These are phyloP conservation scores for Nemania abortiva DNA, from an alignment of 2,329 filamentous ascomycete genomes.

Conservation along the genomic window DNA sequence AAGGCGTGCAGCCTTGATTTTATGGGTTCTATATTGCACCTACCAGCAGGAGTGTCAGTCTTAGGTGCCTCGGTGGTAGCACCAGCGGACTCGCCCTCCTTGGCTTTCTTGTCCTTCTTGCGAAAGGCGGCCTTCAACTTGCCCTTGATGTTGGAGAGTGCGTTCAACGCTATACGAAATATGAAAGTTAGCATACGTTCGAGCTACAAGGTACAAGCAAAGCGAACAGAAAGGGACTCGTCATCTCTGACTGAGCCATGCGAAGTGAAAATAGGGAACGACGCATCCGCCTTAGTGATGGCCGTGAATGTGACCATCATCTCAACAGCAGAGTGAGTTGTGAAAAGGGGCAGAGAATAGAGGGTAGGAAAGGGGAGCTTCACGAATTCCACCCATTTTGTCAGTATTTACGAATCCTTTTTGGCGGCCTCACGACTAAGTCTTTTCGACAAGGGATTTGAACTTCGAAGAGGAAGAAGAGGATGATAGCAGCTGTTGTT, in stretches of 20 bases:
- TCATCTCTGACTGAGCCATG: slow-evolving; percentile 18
- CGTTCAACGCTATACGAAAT: slow-evolving; percentile 57
- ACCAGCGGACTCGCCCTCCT: slow-evolving; percentile 45
- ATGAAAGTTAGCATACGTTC: slow-evolving; percentile 38
- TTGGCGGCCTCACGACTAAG: slow-evolving; percentile 2
- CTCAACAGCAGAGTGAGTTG: slow-evolving; percentile 20
- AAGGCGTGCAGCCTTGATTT: neutral
- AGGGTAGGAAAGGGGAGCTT: slow-evolving; percentile 49
- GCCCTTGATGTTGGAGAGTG: slow-evolving; percentile 67
- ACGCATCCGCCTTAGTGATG: slow-evolving; percentile 4
- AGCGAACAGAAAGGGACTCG: slow-evolving; percentile 13
- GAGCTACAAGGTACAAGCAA: slow-evolving; percentile 22
- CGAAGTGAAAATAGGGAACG: slow-evolving; percentile 12
- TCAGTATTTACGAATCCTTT: slow-evolving; percentile 41
- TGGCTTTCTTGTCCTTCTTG: slow-evolving; percentile 44
- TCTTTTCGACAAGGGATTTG: neutral
- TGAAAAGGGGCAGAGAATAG: slow-evolving; percentile 9
- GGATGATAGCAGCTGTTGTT: slow-evolving; percentile 19
- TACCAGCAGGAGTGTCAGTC: slow-evolving; percentile 41
- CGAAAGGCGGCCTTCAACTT: slow-evolving; percentile 62
- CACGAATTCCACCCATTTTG: slow-evolving; percentile 67
- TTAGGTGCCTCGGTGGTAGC: slow-evolving; percentile 40
- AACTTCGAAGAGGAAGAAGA: slow-evolving; percentile 29
- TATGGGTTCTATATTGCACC: slow-evolving; percentile 25
- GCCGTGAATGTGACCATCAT: slow-evolving; percentile 18